phyloP scores from a whole-genome alignment of 2,329 filamentous ascomycete species.

The Botrytis galanthina region DNA sequence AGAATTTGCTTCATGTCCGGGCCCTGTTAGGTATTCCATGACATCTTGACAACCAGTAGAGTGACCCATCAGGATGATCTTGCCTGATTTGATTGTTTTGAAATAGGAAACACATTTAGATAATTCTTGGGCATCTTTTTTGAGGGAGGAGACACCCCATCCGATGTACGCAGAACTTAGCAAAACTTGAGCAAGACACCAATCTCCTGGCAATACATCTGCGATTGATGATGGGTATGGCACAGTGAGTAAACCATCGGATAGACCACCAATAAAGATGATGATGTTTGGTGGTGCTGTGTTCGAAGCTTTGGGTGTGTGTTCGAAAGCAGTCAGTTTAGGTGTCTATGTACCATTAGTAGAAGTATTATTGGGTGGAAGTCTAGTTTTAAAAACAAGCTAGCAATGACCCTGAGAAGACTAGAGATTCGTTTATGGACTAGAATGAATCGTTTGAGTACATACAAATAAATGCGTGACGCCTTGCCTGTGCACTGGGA shows the following conservation, averaged over 20 bases:
- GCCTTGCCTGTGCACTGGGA: constrained; percentile 19
- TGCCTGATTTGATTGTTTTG: constrained; percentile 43
- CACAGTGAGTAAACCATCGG: constrained; percentile 51
- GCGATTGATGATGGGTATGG: constrained; percentile 46
- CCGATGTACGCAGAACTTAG: constrained; percentile 43
- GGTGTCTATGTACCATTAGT: constrained; percentile 27
- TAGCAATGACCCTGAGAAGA: not conserved
- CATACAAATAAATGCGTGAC: constrained; percentile 27
- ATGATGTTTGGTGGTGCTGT: constrained; percentile 44
- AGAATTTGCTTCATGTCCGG: constrained; percentile 40
- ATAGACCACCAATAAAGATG: constrained; percentile 55
- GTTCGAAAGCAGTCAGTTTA: constrained; percentile 39
- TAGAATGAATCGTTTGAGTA: not conserved
- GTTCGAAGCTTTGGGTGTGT: constrained; percentile 28
- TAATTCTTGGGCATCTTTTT: constrained; percentile 49
- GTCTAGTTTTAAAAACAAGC: not conserved
- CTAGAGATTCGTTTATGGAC: not conserved
- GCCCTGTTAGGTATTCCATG: constrained; percentile 57
- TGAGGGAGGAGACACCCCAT: constrained; percentile 46
- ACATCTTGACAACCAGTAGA: constrained; percentile 68
- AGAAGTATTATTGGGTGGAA: not conserved
- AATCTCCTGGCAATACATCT: constrained; percentile 38
- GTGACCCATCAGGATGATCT: constrained; percentile 67
- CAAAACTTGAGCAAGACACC: constrained; percentile 48
- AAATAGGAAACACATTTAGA: constrained; percentile 50